A percentile compares a stretch with the other conserved stretches of the same genome.
phyloP scores from a whole-genome alignment of 2,329 filamentous ascomycete species.

The Blastomyces percursus region DNA sequence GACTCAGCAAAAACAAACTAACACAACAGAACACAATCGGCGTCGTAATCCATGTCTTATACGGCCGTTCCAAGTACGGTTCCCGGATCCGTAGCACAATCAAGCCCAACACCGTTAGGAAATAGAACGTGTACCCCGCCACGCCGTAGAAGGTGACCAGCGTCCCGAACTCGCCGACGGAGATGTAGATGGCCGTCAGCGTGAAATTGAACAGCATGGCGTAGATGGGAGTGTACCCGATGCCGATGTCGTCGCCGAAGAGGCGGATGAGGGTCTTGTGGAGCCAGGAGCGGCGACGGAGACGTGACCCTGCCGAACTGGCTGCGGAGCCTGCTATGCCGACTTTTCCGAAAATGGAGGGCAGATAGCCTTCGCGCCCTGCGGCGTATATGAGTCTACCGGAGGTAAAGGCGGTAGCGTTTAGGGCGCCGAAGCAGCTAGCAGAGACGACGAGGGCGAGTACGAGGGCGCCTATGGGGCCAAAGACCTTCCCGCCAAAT shows the following conservation, averaged over 20 bases:
- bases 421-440: conserved; percentile 88
- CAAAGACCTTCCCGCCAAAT: conserved; percentile 85
- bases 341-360: conserved; percentile 68
- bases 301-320: conserved; percentile 22
- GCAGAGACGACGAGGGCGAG: conserved; percentile 82
- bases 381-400: conserved; percentile 87
- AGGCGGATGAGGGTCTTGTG: conserved; percentile 49
- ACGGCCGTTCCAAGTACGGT: conserved; percentile 77
- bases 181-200: conserved; percentile 65
- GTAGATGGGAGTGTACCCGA: conserved; percentile 91
- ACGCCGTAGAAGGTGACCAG: conserved; percentile 96
- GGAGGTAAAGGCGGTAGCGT: conserved; percentile 87
- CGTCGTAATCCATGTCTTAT: conserved; percentile 92
- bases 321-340: conserved; percentile 46
- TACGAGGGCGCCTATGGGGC: conserved; percentile 66
- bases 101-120: conserved; percentile 82
- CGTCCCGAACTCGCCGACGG: conserved; percentile 81
- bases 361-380: conserved; percentile 89
- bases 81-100: conserved; percentile 83
- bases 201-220: conserved; percentile 72
- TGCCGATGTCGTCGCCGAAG: conserved; percentile 63
- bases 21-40: conserved; percentile 98
- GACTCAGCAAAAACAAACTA: conserved; percentile 76
- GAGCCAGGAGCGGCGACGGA: conserved; percentile 43
- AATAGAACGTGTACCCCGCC: conserved; percentile 95